Base-by-base conservation (phyloP, 352 stramenopile genomes). In the Achlya hypogyna region DNA sequence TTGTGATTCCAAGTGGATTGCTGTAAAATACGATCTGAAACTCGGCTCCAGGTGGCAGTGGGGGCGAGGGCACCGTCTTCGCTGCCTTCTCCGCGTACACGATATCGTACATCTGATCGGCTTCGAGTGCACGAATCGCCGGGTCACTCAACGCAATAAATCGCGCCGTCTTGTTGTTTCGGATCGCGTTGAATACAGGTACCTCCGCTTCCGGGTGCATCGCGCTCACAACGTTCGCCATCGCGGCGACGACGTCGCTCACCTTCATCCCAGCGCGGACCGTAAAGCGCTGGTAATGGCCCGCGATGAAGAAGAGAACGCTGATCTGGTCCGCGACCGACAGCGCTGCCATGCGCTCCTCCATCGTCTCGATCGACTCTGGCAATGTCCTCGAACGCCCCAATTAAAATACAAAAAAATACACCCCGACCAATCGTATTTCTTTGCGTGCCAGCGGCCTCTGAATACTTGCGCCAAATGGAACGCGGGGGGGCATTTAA, bases 11-110 rank as follows among this genome's bases (percentile, higher is more conserved):
- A 22, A 95, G 75, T 43, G 86, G 86, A 16, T 93, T 78, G 32
- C 82, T 86, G 72, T 95, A 84, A 66, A 95, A 95, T 38, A 91
- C 63, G 56, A 95, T 74, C 25, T 74, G 74, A 62, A 95, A 93
- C 62, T 89, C 82, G 59, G 78, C 75, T 0, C 18, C 4, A 52
- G 34, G 25, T 31, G 49, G 42, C n/a, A 29, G 4, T 62, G 45
- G 22, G 67, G 71, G 8, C 72, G 65, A 38, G 54, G 65, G 20
- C 73, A 72, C 34, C 9, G 27, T 16, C 34, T 40, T 69, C 9
- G 65, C 31, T 23, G 53, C 58, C 25, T 67, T 67, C 9, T 67
- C 60, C 20, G 51, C 34, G 31, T 47, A 67, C 60, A 67, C 51
- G 22, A 67, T 49, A 27, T 67, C 60, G 43, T 67, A 67, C 28